These are phyloP conservation scores for Blastocystis sp. DNA, from an alignment of 352 stramenopile genomes.

Conservation along the genomic window DNA sequence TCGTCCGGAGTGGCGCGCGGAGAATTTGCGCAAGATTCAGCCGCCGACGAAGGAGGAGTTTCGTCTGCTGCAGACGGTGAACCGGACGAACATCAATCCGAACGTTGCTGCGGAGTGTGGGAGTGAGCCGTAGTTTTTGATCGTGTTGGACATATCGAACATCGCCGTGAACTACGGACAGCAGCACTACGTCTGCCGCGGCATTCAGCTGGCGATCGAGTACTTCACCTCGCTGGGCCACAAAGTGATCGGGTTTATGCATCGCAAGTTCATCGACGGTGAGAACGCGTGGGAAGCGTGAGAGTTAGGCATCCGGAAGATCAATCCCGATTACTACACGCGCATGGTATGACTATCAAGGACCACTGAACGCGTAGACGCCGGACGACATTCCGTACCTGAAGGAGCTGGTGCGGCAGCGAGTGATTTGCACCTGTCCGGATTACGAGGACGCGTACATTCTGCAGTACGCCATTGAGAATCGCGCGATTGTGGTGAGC, in stretches of 20 bases:
- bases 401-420: neutral
- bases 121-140: slow-evolving; percentile 9
- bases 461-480: slow-evolving; percentile 26
- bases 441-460: slow-evolving; percentile 58
- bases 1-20: slow-evolving; percentile 5
- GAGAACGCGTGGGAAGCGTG: neutral
- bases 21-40: slow-evolving; percentile 13
- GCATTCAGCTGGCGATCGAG: slow-evolving; percentile 16
- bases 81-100: slow-evolving; percentile 39
- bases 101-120: neutral
- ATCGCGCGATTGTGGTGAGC: slow-evolving; percentile 32
- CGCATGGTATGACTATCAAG: neutral
- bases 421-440: neutral
- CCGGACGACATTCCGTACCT: slow-evolving; percentile 38
- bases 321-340: slow-evolving; percentile 24
- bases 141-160: slow-evolving; percentile 47
- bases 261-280: slow-evolving; percentile 37
- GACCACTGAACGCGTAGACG: slow-evolving; percentile 7
- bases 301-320: slow-evolving; percentile 9
- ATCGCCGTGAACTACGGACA: slow-evolving; percentile 47
- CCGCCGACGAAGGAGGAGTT: slow-evolving; percentile 43
- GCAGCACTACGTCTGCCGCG: slow-evolving; percentile 4
- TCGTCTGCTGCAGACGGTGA: slow-evolving; percentile 39
- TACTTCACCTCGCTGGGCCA: slow-evolving; percentile 19
- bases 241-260: slow-evolving; percentile 23